Conservation (phyloP, 305 asterid species). For the Fraxinus albicans region DNA sequence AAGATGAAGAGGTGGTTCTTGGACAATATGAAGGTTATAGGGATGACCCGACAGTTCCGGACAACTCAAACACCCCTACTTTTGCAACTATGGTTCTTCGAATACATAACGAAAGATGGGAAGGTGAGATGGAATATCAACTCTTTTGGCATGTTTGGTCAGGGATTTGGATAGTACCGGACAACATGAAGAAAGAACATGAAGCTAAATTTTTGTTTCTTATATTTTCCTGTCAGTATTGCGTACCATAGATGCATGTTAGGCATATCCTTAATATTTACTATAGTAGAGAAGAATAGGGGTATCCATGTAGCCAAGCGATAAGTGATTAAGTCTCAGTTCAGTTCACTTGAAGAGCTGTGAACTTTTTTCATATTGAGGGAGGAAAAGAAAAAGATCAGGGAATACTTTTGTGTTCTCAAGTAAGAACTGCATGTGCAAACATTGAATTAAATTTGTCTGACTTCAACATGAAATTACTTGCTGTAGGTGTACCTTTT, state of each 20-base stretch:
- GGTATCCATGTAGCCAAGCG: background rate
- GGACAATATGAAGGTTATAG: conserved; percentile 92
- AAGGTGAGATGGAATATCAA: conserved; percentile 46
- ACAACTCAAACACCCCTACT: conserved; percentile 90
- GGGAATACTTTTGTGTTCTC: background rate
- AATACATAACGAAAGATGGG: conserved; percentile 95
- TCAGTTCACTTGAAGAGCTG: background rate
- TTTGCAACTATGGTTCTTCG: conserved; percentile 74
- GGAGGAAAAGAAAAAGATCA: background rate
- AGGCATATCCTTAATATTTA: background rate
- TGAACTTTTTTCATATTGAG: background rate
- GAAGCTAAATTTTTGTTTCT: background rate
- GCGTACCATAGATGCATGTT: background rate
- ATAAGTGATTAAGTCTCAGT: background rate
- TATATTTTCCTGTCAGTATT: background rate
- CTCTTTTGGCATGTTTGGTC: background rate
- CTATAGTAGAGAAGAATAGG: background rate
- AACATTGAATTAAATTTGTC: background rate
- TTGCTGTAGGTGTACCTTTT: conserved; percentile 85
- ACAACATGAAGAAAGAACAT: background rate
- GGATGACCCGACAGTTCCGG: conserved; percentile 91
- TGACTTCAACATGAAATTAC: conserved; percentile 19
- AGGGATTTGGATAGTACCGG: background rate
- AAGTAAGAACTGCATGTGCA: background rate
- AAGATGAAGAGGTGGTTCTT: conserved; percentile 86